These are phyloP conservation scores for Solanum raphanifolium DNA, from an alignment of 257 asterid genomes.

Conservation along the genomic window DNA sequence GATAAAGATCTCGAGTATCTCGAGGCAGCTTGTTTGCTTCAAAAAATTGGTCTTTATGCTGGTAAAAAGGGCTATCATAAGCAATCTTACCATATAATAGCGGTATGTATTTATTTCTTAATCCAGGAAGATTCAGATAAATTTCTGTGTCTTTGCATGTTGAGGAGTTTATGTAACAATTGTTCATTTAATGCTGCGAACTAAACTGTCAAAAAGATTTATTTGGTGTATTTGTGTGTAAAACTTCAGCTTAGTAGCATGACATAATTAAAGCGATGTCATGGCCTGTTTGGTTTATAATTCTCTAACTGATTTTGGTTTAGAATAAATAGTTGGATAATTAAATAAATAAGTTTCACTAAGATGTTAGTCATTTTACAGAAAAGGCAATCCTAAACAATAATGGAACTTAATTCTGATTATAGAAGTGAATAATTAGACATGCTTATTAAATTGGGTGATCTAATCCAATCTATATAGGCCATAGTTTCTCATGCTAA, in stretches of 20 bases:
- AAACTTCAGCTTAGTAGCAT: neutral
- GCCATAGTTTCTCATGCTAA: neutral
- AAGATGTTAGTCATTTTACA: neutral
- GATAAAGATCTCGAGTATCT: slow-evolving; percentile 67
- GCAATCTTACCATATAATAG: slow-evolving; percentile 40
- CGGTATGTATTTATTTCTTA: slow-evolving; percentile 25
- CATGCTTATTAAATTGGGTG: neutral
- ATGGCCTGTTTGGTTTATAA: neutral
- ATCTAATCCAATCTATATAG: neutral
- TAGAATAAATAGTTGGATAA: neutral
- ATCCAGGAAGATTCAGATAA: neutral
- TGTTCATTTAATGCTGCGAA: neutral
- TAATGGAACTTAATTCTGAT: neutral
- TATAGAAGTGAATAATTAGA: neutral
- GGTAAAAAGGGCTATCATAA: slow-evolving; percentile 82
- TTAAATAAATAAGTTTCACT: neutral
- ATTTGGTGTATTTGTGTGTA: neutral
- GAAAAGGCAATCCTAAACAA: neutral
- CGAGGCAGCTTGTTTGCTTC: slow-evolving; percentile 82
- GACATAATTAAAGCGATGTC: neutral
- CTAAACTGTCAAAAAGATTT: neutral
- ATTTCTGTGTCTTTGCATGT: neutral
- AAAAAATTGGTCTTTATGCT: slow-evolving; percentile 49
- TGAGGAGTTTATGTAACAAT: neutral
- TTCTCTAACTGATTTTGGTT: neutral